phyloP scores from a whole-genome alignment of 345 rosid species.

The Alliaria petiolata region DNA sequence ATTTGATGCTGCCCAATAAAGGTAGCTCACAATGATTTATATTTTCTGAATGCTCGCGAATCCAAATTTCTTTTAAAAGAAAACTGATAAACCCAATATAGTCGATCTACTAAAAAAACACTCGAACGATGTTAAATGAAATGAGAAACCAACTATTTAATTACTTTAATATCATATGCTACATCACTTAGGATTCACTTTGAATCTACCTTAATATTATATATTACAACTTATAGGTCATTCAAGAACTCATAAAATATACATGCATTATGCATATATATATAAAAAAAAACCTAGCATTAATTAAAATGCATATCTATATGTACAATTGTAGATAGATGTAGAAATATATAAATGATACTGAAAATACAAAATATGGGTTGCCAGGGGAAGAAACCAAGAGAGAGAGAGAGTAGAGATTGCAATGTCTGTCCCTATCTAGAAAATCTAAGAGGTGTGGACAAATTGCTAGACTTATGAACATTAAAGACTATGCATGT shows the following conservation, averaged over 20 bases:
- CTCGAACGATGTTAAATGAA: too few species aligned
- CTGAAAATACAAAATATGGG: constrained; percentile 25
- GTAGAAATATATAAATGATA: background rate
- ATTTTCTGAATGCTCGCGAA: too few species aligned
- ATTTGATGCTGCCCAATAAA: background rate
- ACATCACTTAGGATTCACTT: background rate
- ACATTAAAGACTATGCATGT: constrained; percentile 27
- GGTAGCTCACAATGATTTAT: background rate
- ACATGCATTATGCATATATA: background rate
- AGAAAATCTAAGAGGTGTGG: constrained; percentile 36
- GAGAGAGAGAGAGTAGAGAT: constrained; percentile 29
- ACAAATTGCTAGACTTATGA: constrained; percentile 25
- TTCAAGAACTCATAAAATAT: background rate
- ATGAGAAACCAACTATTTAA: too few species aligned
- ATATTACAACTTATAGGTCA: background rate
- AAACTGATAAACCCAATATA: too few species aligned
- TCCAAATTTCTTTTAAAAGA: too few species aligned
- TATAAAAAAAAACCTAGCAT: background rate
- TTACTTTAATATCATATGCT: background rate
- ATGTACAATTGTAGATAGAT: background rate
- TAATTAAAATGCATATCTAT: background rate
- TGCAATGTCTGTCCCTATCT: constrained; percentile 36
- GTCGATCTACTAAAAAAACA: too few species aligned
- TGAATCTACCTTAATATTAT: background rate
- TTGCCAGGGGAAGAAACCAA: constrained; percentile 38